These are phyloP conservation scores for Carpinus fangiana DNA, from an alignment of 306 rosid genomes.

Conservation along the genomic window DNA sequence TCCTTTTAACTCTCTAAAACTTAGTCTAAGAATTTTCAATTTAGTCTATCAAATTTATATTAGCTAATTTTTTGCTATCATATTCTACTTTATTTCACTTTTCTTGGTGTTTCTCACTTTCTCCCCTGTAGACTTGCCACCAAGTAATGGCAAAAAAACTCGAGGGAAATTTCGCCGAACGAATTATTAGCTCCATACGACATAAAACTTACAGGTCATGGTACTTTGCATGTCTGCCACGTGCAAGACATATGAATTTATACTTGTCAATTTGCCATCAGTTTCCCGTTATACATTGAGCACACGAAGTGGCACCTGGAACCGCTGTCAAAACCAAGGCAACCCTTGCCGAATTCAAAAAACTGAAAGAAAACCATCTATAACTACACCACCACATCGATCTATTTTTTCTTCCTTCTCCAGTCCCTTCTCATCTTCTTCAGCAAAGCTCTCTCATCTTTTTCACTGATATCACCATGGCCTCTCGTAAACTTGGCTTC, in stretches of 20 bases:
- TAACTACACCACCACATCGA: neutral
- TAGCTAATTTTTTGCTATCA: too few relatives aligned
- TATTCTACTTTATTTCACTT: too few relatives aligned
- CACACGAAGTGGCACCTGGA: slow-evolving; percentile 28
- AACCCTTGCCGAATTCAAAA: neutral
- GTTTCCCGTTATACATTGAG: slow-evolving; percentile 1
- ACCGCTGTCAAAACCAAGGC: neutral
- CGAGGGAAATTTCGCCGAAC: neutral
- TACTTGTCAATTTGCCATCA: slow-evolving; percentile 33
- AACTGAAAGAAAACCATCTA: neutral
- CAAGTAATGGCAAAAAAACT: neutral
- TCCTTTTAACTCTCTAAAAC: too few relatives aligned
- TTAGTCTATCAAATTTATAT: too few relatives aligned
- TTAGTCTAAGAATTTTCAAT: too few relatives aligned
- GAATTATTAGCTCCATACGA: neutral
- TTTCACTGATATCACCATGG: slow-evolving; percentile 17
- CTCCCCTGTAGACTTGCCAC: too few relatives aligned
- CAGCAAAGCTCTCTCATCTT: neutral
- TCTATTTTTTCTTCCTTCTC: neutral
- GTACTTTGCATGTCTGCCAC: slow-evolving; percentile 60
- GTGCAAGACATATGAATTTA: slow-evolving; percentile 30
- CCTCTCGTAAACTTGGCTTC: slow-evolving; percentile 27
- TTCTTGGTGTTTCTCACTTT: too few relatives aligned
- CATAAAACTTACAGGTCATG: neutral
- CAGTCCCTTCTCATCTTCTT: neutral